Percentiles rank a stretch among this genome's conserved stretches.
These are phyloP conservation scores for Aspergillus aculeatus DNA, from an alignment of 2,329 filamentous ascomycete species.

Conservation along the genomic window DNA sequence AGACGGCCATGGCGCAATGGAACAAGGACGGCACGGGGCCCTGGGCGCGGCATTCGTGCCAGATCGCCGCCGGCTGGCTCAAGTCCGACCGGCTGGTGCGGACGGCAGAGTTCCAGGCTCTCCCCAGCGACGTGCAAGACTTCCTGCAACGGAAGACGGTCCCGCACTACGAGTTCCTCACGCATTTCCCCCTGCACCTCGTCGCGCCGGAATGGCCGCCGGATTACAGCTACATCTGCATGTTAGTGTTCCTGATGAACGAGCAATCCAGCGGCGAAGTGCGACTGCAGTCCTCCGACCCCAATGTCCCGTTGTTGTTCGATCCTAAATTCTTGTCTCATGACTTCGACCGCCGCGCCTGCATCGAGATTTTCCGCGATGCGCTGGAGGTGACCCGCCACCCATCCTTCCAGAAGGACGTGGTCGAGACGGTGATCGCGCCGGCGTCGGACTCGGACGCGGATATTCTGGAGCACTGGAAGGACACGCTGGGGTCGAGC, in stretches of 20 bases:
- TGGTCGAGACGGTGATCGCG: conserved; percentile 40
- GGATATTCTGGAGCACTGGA: conserved; percentile 52
- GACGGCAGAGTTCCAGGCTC: conserved; percentile 51
- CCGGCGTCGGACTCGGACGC: conserved; percentile 54
- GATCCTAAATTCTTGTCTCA: conserved; percentile 55
- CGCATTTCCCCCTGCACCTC: conserved; percentile 47
- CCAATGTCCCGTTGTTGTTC: conserved; percentile 51
- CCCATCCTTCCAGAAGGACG: conserved; percentile 48
- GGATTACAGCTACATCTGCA: conserved; percentile 44
- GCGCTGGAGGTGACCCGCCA: conserved; percentile 43
- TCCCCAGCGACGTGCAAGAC: conserved; percentile 46
- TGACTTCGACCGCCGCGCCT: conserved; percentile 54
- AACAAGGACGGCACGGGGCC: conserved; percentile 41
- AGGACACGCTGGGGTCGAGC: conserved; percentile 45
- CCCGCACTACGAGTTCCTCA: conserved; percentile 58
- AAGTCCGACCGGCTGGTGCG: conserved; percentile 43
- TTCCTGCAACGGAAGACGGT: conserved; percentile 52
- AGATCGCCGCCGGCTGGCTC: conserved; percentile 39
- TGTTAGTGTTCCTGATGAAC: conserved; percentile 54
- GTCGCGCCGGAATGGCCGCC: conserved; percentile 39
- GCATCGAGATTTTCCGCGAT: conserved; percentile 52
- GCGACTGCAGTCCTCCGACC: conserved; percentile 54
- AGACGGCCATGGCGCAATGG: conserved; percentile 51
- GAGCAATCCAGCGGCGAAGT: conserved; percentile 54
- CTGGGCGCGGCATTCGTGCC: conserved; percentile 32